Evolutionary conservation across 2,329 filamentous ascomycete genomes (phyloP), one percentile per base, ranked within the genome.

Genomic region (Aspergillus tanneri): DNA sequence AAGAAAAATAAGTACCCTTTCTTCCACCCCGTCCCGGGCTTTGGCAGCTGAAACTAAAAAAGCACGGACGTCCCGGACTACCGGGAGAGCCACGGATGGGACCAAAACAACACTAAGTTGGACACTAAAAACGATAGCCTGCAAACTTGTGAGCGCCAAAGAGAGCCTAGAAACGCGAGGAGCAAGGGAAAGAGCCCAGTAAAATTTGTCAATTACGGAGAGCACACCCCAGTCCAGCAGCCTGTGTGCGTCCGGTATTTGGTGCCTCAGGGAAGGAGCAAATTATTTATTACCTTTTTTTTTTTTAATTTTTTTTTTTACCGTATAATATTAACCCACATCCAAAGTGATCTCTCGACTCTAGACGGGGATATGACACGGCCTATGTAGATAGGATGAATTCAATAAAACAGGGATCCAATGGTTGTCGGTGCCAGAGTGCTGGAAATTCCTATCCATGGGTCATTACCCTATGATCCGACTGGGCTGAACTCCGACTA

Each of bases 381-480:
- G n/a, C n/a, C n/a, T n/a, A n/a, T n/a, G n/a, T n/a, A n/a, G 49
- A 45, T 18, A 52, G 12, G n/a, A 25, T 12, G 14, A 25, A 44
- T 43, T 19, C 35, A 43, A 50, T 47, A 44, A 43, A 52, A 27
- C 46, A 44, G 56, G 50, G 53, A 54, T 41, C 64, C 64, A 67
- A 67, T 66, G 43, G 43, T 44, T 50, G 49, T 27, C 36, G 45
- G 60, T 62, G 49, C 65, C 65, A 59, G 47, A 48, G 40, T 44
- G 53, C 56, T 62, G 65, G 65, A 59, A 62, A 61, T 53, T 44
- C 25, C 32, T 43, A 47, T 46, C 53, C 50, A 54, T 54, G 50
- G 47, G 38, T 53, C 43, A 36, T 24, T 47, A 44, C 38, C 38
- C 37, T 42, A 53, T 44, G 50, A 53, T 52, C 55, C 51, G 47